Conservation (phyloP, 805 yeast genomes). For the Ascoidea rubescens region DNA sequence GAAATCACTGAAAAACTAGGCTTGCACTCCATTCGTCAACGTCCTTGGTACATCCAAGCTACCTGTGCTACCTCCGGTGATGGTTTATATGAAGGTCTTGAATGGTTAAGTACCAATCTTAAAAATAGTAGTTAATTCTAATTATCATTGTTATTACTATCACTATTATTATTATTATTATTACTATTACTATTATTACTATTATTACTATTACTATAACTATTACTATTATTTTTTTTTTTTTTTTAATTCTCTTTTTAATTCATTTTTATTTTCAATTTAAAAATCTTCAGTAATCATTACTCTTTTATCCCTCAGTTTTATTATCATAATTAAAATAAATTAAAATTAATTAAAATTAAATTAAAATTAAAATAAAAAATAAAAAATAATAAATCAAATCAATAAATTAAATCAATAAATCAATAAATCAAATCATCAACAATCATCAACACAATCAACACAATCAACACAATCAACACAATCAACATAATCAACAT, state of each 20-base stretch:
- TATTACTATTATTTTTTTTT: background rate
- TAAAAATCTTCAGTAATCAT: background rate
- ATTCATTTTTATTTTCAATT: background rate
- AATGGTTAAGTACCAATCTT: slow-evolving; percentile 88
- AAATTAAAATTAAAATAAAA: too few relatives aligned
- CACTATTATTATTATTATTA: background rate
- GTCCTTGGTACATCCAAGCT: slow-evolving; percentile 99
- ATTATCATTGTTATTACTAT: background rate
- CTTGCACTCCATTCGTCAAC: slow-evolving; percentile 91
- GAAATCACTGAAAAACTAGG: slow-evolving; percentile 96
- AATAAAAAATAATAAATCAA: too few relatives aligned
- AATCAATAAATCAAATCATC: too few relatives aligned
- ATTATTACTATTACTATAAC: background rate
- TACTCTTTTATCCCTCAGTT: background rate
- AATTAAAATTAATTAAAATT: too few relatives aligned
- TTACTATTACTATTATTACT: background rate
- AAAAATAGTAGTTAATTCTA: slow-evolving; percentile 40
- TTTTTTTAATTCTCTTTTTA: background rate
- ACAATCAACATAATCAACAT: too few relatives aligned
- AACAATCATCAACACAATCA: too few relatives aligned
- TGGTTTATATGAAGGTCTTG: slow-evolving; percentile 95
- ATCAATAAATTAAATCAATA: too few relatives aligned
- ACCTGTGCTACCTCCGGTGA: slow-evolving; percentile 99
- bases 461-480: too few relatives aligned
- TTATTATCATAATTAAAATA: background rate